phyloP scores from a whole-genome alignment of 2,329 filamentous ascomycete species.

The Pestalotiopsis sp. region DNA sequence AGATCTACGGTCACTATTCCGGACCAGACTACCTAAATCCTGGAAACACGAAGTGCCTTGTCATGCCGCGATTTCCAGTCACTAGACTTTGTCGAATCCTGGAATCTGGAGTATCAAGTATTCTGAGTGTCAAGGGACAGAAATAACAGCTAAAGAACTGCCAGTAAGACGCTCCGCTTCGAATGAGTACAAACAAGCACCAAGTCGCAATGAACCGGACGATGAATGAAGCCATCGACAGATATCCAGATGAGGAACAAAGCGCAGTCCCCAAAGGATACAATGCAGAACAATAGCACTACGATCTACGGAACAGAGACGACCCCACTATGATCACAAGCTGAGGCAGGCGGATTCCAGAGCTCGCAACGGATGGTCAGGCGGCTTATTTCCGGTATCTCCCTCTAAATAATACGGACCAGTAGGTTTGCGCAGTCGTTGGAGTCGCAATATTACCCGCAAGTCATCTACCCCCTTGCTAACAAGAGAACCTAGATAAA shows the following conservation, averaged over 20 bases:
- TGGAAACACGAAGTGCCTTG: background rate
- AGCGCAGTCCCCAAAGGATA: background rate
- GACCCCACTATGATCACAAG: background rate
- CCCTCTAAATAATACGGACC: background rate
- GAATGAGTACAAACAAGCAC: background rate
- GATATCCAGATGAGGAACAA: background rate
- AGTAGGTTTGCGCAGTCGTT: background rate
- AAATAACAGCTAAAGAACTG: background rate
- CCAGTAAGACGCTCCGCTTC: background rate
- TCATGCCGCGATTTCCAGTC: background rate
- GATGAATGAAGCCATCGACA: background rate
- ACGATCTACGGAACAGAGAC: background rate
- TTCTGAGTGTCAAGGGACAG: background rate
- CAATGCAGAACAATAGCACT: background rate
- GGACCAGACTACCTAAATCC: background rate
- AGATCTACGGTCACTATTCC: background rate
- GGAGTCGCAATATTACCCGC: background rate
- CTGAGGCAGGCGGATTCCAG: background rate
- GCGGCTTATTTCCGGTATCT: background rate
- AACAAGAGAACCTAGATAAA: background rate
- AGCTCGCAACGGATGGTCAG: background rate
- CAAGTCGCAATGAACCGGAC: background rate
- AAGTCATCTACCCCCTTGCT: background rate
- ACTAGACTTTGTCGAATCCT: background rate
- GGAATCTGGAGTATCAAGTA: background rate